Conservation (phyloP, 164 flowering plant genomes). For the Taxillus chinensis region DNA sequence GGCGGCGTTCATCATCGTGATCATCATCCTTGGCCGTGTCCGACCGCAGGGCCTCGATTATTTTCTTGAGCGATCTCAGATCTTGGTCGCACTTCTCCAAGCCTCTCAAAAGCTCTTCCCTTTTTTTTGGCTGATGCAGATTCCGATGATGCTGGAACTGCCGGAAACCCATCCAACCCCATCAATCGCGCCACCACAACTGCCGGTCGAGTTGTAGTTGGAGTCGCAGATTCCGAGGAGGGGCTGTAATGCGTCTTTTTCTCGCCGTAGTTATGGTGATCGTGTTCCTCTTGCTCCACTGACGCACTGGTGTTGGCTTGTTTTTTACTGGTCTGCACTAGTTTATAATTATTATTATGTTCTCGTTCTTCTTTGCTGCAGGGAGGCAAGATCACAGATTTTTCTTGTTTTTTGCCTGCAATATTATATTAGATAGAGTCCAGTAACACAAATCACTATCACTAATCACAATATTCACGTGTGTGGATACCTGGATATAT, state of each 20-base stretch:
- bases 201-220: constrained; percentile 7
- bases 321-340: background rate
- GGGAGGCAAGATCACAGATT: background rate
- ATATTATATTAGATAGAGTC: too few relatives aligned
- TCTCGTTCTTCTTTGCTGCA: background rate
- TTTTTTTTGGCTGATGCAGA: constrained; percentile 20
- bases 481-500: too few relatives aligned
- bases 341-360: background rate
- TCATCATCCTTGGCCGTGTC: constrained; percentile 1
- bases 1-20: constrained; percentile 6
- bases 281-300: constrained; percentile 24
- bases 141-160: constrained; percentile 6
- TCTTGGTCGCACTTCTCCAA: constrained; percentile 78
- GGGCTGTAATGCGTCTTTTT: constrained; percentile 30
- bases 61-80: constrained; percentile 49
- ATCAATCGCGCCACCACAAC: constrained; percentile 34
- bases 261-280: constrained; percentile 49
- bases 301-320: background rate
- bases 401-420: constrained; percentile 23
- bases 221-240: constrained; percentile 10
- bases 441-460: too few relatives aligned
- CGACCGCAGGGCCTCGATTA: constrained; percentile 41
- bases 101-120: constrained; percentile 50
- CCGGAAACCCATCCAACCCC: constrained; percentile 22
- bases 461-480: too few relatives aligned